Percentiles rank a stretch among this genome's conserved stretches.
phyloP scores from a whole-genome alignment of 2,329 filamentous ascomycete species.

The Phyllosticta citriasiana region DNA sequence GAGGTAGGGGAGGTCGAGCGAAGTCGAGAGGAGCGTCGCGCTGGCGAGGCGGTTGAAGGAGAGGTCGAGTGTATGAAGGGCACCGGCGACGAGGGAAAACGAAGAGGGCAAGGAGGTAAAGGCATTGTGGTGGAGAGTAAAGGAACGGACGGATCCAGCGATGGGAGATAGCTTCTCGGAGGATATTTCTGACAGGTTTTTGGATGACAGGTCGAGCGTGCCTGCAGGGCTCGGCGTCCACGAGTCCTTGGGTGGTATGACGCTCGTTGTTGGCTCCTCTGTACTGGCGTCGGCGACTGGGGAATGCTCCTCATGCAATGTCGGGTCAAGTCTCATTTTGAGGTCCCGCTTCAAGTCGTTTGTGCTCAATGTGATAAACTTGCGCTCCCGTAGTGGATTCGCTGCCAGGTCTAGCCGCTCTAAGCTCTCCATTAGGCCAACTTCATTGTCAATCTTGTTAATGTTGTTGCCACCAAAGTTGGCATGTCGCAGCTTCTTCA shows the following conservation, averaged over 20 bases:
- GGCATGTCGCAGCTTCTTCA: slow-evolving; percentile 61
- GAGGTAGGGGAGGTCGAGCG: slow-evolving; percentile 61
- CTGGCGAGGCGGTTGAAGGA: slow-evolving; percentile 67
- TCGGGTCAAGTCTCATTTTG: slow-evolving; percentile 53
- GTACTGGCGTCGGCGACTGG: background rate
- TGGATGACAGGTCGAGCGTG: slow-evolving; percentile 33
- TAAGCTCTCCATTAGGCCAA: slow-evolving; percentile 71
- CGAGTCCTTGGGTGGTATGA: background rate
- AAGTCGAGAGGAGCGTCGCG: slow-evolving; percentile 21
- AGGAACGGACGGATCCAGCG: slow-evolving; percentile 39
- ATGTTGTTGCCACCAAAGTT: slow-evolving; percentile 85
- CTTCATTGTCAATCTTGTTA: slow-evolving; percentile 59
- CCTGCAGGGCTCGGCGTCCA: slow-evolving; percentile 27
- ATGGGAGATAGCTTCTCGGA: slow-evolving; percentile 28
- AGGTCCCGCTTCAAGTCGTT: slow-evolving; percentile 72
- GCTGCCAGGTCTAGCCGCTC: slow-evolving; percentile 67
- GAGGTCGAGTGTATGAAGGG: slow-evolving; percentile 61
- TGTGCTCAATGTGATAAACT: slow-evolving; percentile 68
- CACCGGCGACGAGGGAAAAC: slow-evolving; percentile 55
- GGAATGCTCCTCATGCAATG: slow-evolving; percentile 7
- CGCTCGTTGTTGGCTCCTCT: background rate
- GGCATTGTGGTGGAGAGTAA: slow-evolving; percentile 69
- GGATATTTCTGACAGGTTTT: slow-evolving; percentile 29
- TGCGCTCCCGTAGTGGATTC: slow-evolving; percentile 86
- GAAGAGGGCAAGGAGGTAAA: slow-evolving; percentile 60